Conservation (phyloP, 169 alveolate genomes). For the Plasmodium coatneyi region DNA sequence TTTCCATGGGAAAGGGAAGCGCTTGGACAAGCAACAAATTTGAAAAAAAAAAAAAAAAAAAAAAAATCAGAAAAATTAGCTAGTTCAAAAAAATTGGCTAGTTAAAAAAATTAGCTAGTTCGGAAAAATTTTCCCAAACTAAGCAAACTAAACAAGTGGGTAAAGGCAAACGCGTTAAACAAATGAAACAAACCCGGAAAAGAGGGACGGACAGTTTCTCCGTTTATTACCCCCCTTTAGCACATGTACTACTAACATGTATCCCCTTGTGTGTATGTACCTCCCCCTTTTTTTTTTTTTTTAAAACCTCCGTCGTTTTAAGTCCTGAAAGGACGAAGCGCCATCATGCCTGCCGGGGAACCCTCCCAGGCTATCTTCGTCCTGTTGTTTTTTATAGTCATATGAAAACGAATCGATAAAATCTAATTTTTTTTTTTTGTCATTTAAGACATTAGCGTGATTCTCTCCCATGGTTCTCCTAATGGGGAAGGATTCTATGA, state of each 20-base stretch:
- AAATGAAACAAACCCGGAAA: neutral
- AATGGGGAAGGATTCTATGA: neutral
- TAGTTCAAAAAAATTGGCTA: neutral
- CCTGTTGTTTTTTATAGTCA: conserved; percentile 40
- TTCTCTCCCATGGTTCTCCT: neutral
- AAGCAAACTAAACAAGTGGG: neutral
- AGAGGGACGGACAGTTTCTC: neutral
- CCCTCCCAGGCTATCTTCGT: neutral
- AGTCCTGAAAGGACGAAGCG: conserved; percentile 26
- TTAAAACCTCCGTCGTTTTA: conserved; percentile 46
- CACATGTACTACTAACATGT: no score
- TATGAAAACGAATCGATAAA: conserved; percentile 57
- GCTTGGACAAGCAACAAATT: neutral
- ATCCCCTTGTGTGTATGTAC: no score
- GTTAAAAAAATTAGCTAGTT: neutral
- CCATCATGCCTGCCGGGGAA: neutral
- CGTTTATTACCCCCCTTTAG: neutral
- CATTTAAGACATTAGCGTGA: neutral
- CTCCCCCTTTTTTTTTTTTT: neutral
- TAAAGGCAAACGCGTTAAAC: neutral
- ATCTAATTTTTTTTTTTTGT: conserved; percentile 63
- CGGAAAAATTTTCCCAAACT: neutral
- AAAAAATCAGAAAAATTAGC: neutral
- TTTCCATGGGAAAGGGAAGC: neutral
- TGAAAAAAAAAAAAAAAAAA: neutral